phyloP scores from a whole-genome alignment of 257 asterid species.

The Pogostemon cablin region DNA sequence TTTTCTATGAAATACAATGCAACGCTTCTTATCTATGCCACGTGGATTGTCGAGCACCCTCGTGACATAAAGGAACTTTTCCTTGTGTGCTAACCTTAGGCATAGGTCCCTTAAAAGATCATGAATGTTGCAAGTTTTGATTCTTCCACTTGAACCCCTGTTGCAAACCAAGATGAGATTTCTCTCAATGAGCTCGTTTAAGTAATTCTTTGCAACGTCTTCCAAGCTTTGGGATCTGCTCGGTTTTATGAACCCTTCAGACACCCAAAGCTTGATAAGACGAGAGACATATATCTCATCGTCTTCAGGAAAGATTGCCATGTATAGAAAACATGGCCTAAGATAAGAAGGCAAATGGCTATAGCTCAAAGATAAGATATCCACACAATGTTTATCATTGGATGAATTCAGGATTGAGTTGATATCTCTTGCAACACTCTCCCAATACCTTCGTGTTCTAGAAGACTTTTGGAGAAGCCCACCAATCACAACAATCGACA shows the following conservation, averaged over 20 bases:
- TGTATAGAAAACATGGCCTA: conserved; percentile 9
- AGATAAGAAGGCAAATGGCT: neutral
- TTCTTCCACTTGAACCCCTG: neutral
- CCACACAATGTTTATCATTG: neutral
- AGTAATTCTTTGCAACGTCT: neutral
- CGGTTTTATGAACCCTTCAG: neutral
- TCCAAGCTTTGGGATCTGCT: conserved; percentile 9
- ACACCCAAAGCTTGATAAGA: conserved; percentile 10
- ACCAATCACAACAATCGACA: conserved; percentile 7
- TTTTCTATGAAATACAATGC: conserved; percentile 1
- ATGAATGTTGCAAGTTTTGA: neutral
- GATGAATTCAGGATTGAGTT: neutral
- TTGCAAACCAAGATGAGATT: neutral
- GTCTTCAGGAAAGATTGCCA: conserved; percentile 1
- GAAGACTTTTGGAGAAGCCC: neutral
- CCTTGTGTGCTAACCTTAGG: neutral
- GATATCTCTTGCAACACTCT: neutral
- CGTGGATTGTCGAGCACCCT: neutral
- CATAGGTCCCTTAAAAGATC: conserved; percentile 17
- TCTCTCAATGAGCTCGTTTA: neutral
- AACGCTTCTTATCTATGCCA: neutral
- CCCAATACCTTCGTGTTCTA: neutral
- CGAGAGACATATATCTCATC: neutral
- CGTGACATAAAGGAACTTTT: neutral
- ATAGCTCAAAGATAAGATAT: conserved; percentile 5